Conservation (phyloP, 2,329 filamentous ascomycete genomes). For the Cladosporium austrohemisphaericum region DNA sequence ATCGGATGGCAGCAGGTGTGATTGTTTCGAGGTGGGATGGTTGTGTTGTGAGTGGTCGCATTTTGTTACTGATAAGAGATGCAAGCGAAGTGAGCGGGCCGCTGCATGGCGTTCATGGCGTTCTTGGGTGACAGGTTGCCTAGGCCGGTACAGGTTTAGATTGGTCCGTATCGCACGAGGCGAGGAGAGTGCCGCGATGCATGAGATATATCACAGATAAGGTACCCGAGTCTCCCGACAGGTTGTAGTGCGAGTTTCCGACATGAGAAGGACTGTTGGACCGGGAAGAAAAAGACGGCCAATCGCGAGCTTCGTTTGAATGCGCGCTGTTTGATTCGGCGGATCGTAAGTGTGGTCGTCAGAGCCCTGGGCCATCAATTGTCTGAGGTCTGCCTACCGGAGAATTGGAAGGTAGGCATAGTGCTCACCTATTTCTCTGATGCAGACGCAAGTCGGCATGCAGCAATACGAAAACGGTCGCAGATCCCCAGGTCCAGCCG, state of each 20-base stretch:
- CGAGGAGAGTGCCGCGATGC: not conserved
- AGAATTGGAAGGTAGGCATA: no score
- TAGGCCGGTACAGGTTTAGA: not conserved
- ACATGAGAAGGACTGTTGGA: not conserved
- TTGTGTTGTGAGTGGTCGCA: constrained; percentile 9
- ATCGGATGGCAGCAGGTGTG: not conserved
- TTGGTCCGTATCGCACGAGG: constrained; percentile 1
- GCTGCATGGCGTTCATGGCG: constrained; percentile 13
- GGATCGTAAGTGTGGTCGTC: no score
- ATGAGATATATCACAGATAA: constrained; percentile 12
- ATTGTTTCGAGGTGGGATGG: not conserved
- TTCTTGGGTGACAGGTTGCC: constrained; percentile 10
- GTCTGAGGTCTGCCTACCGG: no score
- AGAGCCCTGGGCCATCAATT: no score
- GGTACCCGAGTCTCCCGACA: not conserved
- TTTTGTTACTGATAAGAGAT: constrained; percentile 8
- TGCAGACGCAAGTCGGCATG: no score
- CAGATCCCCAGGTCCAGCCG: no score
- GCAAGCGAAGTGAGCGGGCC: constrained; percentile 4
- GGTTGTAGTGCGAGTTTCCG: not conserved
- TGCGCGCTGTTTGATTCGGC: no score
- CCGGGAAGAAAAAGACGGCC: no score
- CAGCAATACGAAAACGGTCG: no score
- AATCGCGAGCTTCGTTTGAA: no score
- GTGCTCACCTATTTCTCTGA: no score